Percentiles rank a stretch among this genome's conserved stretches.
Evolutionary conservation across 495 filamentous ascomycete genomes (phyloP).

Genomic region (Penicillium antarcticum): DNA sequence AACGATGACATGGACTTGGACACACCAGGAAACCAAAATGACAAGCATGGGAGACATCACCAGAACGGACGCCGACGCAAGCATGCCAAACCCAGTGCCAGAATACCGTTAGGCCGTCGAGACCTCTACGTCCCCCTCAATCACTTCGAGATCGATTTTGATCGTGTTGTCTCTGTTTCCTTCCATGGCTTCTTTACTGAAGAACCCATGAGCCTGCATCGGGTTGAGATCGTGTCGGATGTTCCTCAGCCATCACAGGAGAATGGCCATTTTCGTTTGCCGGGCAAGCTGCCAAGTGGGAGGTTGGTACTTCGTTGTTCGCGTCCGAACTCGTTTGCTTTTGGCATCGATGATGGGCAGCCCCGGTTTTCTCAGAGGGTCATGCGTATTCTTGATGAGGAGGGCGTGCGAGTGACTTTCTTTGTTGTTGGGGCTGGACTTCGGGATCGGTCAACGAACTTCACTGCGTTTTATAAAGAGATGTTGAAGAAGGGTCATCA

Average conservation of each 20-base stretch:
- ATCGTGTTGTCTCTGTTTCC: conserved; percentile 59
- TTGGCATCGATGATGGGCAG: conserved; percentile 77
- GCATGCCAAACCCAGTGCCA: not conserved
- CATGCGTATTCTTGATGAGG: conserved; percentile 61
- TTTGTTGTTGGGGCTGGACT: conserved; percentile 72
- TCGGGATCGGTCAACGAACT: conserved; percentile 53
- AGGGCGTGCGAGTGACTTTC: conserved; percentile 67
- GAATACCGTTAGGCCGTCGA: not conserved
- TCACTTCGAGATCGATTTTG: conserved; percentile 66
- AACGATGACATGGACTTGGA: not conserved
- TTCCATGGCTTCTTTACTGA: conserved; percentile 65
- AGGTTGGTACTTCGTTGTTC: conserved; percentile 62
- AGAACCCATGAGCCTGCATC: conserved; percentile 50
- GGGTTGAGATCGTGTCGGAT: conserved; percentile 60
- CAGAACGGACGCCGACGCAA: not conserved
- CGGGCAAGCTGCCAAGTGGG: conserved; percentile 61
- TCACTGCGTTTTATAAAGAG: conserved; percentile 61
- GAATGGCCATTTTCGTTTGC: conserved; percentile 43
- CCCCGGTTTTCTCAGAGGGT: conserved; percentile 60
- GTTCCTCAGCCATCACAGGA: conserved; percentile 35
- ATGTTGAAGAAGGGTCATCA: conserved; percentile 69
- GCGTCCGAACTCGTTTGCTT: conserved; percentile 71
- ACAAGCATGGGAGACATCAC: not conserved
- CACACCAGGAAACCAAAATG: conserved; percentile 12
- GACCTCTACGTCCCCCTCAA: conserved; percentile 74